These are phyloP conservation scores for Sesbania bispinosa DNA, from an alignment of 306 rosid genomes.

Conservation along the genomic window DNA sequence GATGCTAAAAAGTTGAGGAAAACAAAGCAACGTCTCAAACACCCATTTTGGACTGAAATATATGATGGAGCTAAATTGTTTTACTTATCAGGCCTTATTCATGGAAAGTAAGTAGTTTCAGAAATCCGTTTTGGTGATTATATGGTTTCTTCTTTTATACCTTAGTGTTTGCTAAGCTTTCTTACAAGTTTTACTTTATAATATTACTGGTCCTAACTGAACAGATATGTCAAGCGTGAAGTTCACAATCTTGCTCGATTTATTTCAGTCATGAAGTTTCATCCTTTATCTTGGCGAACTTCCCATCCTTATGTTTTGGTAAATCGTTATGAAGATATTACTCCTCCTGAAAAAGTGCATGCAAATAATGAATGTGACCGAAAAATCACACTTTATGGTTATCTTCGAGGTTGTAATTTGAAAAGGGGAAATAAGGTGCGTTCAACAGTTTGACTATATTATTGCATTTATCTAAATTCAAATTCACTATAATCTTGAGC, in stretches of 20 bases:
- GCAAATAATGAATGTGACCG: too few species aligned
- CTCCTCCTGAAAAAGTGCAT: too few species aligned
- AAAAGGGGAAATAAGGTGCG: conserved; percentile 74
- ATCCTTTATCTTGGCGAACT: too few species aligned
- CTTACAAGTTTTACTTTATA: background rate
- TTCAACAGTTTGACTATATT: background rate
- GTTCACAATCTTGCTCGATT: too few species aligned
- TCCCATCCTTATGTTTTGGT: too few species aligned
- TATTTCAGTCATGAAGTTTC: too few species aligned
- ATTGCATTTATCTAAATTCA: background rate
- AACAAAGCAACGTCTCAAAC: conserved; percentile 76
- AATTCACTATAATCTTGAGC: background rate
- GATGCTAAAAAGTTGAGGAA: conserved; percentile 74
- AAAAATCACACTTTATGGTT: conserved; percentile 74
- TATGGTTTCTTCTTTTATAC: background rate
- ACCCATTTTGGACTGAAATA: conserved; percentile 88
- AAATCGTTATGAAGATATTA: too few species aligned
- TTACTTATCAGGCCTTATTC: too few species aligned
- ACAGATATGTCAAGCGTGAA: too few species aligned
- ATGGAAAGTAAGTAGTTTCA: too few species aligned
- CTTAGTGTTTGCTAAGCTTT: background rate
- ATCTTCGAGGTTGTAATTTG: conserved; percentile 80
- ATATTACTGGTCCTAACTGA: too few species aligned
- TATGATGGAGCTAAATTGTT: conserved; percentile 83
- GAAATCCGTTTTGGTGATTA: too few species aligned